Evolutionary conservation across 352 stramenopile genomes (phyloP).

Genomic region (Thalassiosira sp.): DNA sequence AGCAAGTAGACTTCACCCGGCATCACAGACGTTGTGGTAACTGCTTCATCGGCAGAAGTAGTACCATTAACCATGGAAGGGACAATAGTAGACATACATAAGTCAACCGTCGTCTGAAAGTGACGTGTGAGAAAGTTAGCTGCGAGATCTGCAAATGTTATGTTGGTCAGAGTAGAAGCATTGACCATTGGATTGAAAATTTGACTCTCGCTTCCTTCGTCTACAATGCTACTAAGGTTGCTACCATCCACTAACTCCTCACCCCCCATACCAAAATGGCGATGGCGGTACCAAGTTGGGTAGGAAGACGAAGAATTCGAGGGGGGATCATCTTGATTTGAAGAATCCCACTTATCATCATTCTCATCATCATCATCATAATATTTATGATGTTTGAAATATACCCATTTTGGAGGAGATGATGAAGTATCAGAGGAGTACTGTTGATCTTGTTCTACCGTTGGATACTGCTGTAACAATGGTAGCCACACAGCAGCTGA

Average conservation of each 20-base stretch:
- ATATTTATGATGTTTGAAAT: neutral
- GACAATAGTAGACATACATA: conserved; percentile 34
- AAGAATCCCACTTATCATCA: neutral
- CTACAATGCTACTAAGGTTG: neutral
- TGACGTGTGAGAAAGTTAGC: conserved; percentile 28
- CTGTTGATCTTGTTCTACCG: neutral
- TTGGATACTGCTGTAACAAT: conserved; percentile 5
- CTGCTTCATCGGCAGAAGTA: neutral
- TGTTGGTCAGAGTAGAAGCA: conserved; percentile 3
- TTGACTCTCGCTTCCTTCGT: neutral
- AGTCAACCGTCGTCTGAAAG: conserved; percentile 44
- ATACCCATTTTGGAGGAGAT: neutral
- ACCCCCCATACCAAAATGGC: neutral
- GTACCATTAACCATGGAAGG: neutral
- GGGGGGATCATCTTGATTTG: neutral
- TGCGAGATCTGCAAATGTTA: conserved; percentile 41
- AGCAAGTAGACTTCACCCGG: conserved; percentile 36
- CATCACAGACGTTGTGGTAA: conserved; percentile 19
- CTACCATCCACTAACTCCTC: neutral
- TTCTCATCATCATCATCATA: neutral
- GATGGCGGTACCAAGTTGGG: neutral
- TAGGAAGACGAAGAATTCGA: neutral
- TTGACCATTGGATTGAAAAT: conserved; percentile 1
- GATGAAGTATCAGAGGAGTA: neutral
- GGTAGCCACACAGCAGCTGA: conserved; percentile 13